Evolutionary conservation across 306 rosid genomes (phyloP).

Genomic region (Cucumis melo): DNA sequence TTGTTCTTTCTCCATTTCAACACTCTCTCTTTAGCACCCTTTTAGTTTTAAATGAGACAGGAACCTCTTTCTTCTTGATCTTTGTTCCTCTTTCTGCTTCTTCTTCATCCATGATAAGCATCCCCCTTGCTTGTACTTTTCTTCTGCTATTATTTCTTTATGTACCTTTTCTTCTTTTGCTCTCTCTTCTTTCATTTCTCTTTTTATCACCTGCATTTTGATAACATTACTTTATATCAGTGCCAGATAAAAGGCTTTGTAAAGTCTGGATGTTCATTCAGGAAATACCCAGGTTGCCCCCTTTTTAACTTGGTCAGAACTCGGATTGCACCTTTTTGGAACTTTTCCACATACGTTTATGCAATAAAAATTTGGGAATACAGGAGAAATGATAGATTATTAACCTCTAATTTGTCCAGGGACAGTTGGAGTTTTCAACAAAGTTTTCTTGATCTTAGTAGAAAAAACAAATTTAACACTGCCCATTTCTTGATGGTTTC

Average conservation of each 20-base stretch:
- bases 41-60: slow-evolving; percentile 31
- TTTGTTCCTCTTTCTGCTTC: slow-evolving; percentile 38
- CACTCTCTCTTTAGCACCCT: slow-evolving; percentile 20
- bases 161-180: slow-evolving; percentile 7
- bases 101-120: slow-evolving; percentile 86
- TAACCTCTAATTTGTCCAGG: not conserved
- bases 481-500: not conserved
- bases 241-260: not conserved
- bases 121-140: slow-evolving; percentile 37
- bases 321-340: not conserved
- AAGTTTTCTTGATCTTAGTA: not conserved
- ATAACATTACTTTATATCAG: slow-evolving; percentile 16
- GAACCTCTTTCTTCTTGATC: slow-evolving; percentile 42
- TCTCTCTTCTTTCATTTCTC: slow-evolving; percentile 32
- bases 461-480: not conserved
- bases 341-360: not conserved
- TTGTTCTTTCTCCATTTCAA: not conserved
- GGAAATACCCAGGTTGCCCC: not conserved
- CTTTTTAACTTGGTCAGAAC: not conserved
- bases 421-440: not conserved
- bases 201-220: slow-evolving; percentile 43
- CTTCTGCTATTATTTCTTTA: not conserved
- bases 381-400: not conserved
- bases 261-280: not conserved
- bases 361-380: not conserved